Evolutionary conservation across 2,329 filamentous ascomycete species (phyloP), one percentile per base, ranked within the genome.

Genomic region (Colletotrichum eremochloae): DNA sequence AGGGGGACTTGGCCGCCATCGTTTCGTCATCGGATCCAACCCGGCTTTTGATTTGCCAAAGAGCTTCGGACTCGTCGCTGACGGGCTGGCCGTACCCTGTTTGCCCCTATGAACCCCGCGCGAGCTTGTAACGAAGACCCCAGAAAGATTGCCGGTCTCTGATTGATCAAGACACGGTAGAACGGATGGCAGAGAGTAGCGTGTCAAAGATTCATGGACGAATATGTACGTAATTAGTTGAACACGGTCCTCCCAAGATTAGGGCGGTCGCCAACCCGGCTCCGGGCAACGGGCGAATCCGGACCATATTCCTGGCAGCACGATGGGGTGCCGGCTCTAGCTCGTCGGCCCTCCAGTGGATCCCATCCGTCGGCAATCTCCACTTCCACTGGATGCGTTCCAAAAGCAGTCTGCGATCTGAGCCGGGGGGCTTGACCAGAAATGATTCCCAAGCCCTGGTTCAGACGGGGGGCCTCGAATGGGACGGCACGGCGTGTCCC

Each of bases 351-450:
- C n/a, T 20, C 18, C 38, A 1, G 56, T 42, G 56, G 56, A 14
- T 18, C n/a, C 38, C 56, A 18, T 58, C 38, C 11, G 38, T 29
- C 36, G 42, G 36, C 56, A 20, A 29, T 42, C 56, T 42, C 36
- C 38, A 58, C 56, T 42, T 29, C 38, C 12, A n/a, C 38, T 42
- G n/a, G 36, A 29, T 29, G 24, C 7, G 3, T 58, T 58, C 56
- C 38, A 9, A 5, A 29, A 29, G 33, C 56, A 36, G 36, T 31
- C 38, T 18, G 14, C n/a, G 4, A 20, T 42, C 40, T 42, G 24
- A 42, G 6, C 55, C n/a, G 20, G 55, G 33, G 55, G 55, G n/a
- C 24, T 40, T 57, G 55, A 42, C 55, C 36, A 24, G 55, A n/a
- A 58, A 20, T 11, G 1, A 40, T 18, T 29, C 36, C 36, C 55